Evolutionary conservation across 2,329 filamentous ascomycete genomes (phyloP), one percentile per base, ranked within the genome.

Genomic region (Talaromyces albobiverticillius): DNA sequence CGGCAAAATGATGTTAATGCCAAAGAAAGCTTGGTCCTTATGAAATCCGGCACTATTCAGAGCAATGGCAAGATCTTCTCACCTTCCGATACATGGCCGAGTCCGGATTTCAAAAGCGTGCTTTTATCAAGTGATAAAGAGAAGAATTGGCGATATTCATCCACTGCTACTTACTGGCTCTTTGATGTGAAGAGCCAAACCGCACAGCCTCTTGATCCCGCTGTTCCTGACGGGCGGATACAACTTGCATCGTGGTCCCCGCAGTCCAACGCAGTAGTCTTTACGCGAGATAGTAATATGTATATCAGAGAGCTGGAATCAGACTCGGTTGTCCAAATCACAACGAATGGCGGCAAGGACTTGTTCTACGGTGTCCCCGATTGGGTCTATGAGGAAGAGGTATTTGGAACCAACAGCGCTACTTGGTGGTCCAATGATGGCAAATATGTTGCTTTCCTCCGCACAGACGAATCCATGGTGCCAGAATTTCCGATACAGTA

Each of bases 401-500:
- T 95, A 3, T 89, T 97, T 58, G 71, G 77, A 13, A 87, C 83
- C 1, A 88, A 89, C 62, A 90, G 83, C 57, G 93, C 89, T 4
- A 95, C 92, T 1, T 99, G 95, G 94, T 99, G 92, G 92, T 93
- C 90, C 31, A 82, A 86, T 32, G 90, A 95, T 68, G 94, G 92
- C 49, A 87, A 90, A 63, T 95, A 89, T 67, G 75, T 99, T 55
- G 90, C 94, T 20, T 99, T 96, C 70, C 76, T 99, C 57, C 86
- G 91, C 26, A 99, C 94, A 5, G 94, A 99, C 68, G 95, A 99
- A 74, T 91, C 91, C 0, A 81, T 83, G 22, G 94, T 99, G 1
- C 92, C 93, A 0, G 90, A 92, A 60, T 99, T 90, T 63, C 91
- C 93, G 1, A 83, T 99, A 8, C 88, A 97, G 64, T 99, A 95